These are phyloP conservation scores for Pouteria campechiana DNA, from an alignment of 179 eudicot genomes.

Conservation along the genomic window DNA sequence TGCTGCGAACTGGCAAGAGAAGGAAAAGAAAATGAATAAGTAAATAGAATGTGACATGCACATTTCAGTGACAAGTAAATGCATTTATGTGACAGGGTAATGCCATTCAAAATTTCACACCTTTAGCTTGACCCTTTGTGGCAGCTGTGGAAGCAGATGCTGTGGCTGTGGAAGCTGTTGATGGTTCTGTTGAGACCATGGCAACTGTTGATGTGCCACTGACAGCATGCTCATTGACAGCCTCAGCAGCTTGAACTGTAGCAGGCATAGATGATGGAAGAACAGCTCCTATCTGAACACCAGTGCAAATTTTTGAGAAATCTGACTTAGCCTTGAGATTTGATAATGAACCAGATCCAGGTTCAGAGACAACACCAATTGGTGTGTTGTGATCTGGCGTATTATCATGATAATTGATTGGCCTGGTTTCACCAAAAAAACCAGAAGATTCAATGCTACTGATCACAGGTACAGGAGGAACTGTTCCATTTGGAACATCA, in stretches of 20 bases:
- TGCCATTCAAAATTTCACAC: slow-evolving; percentile 20
- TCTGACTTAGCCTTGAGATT: slow-evolving; percentile 10
- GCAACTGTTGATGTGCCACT: slow-evolving; percentile 20
- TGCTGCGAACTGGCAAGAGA: slow-evolving; percentile 47
- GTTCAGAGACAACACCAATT: slow-evolving; percentile 8
- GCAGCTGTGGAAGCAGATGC: slow-evolving; percentile 19
- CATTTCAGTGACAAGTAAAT: too few species aligned
- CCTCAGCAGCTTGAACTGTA: slow-evolving; percentile 28
- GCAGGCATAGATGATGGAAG: slow-evolving; percentile 5
- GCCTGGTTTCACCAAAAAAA: slow-evolving; percentile 17
- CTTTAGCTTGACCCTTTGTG: slow-evolving; percentile 55
- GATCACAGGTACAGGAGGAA: slow-evolving; percentile 24
- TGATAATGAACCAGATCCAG: slow-evolving; percentile 9
- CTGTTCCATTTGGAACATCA: slow-evolving; percentile 39
- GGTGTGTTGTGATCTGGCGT: slow-evolving; percentile 19
- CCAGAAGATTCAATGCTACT: slow-evolving; percentile 21
- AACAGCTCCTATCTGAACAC: too few species aligned
- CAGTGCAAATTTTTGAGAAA: too few species aligned
- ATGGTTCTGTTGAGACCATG: too few species aligned
- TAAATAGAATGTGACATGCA: too few species aligned
- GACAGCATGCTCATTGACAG: slow-evolving; percentile 10
- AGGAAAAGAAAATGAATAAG: slow-evolving; percentile 4
- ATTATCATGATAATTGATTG: slow-evolving; percentile 1
- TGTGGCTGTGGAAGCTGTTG: slow-evolving; percentile 8
- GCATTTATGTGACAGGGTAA: neutral